Evolutionary conservation across 805 yeast species (phyloP).

Genomic region (Schwanniomyces sp.): DNA sequence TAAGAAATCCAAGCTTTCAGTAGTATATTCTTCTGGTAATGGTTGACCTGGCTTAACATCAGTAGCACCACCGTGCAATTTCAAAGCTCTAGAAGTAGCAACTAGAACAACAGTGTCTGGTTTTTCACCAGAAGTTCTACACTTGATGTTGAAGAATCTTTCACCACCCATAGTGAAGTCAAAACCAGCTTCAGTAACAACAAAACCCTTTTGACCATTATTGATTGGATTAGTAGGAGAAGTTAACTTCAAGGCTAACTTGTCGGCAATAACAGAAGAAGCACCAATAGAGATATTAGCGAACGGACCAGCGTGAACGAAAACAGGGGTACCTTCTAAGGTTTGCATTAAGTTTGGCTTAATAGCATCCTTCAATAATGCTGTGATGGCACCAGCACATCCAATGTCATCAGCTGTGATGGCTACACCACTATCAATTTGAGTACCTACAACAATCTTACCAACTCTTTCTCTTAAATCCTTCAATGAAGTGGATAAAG

Average conservation of each 20-base stretch:
- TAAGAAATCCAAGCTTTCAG: constrained; percentile 79
- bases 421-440: constrained; percentile 66
- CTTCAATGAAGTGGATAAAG: constrained; percentile 70
- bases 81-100: constrained; percentile 95
- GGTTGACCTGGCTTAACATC: constrained; percentile 93
- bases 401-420: constrained; percentile 94
- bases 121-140: constrained; percentile 82
- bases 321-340: constrained; percentile 94
- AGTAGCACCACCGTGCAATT: constrained; percentile 96
- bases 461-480: constrained; percentile 91
- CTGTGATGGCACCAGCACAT: constrained; percentile 93
- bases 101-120: constrained; percentile 94
- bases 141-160: constrained; percentile 92
- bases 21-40: constrained; percentile 75
- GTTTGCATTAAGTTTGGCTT: constrained; percentile 98
- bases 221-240: constrained; percentile 45
- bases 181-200: constrained; percentile 97
- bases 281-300: constrained; percentile 98
- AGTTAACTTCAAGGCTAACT: constrained; percentile 86
- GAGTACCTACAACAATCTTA: constrained; percentile 83
- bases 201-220: constrained; percentile 67
- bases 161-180: constrained; percentile 99
- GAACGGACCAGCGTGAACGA: constrained; percentile 97
- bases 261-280: constrained; percentile 90
- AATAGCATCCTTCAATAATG: constrained; percentile 91